Evolutionary conservation across 1,284 basidiomycete genomes (phyloP).

Genomic region (Trametes pubescens): DNA sequence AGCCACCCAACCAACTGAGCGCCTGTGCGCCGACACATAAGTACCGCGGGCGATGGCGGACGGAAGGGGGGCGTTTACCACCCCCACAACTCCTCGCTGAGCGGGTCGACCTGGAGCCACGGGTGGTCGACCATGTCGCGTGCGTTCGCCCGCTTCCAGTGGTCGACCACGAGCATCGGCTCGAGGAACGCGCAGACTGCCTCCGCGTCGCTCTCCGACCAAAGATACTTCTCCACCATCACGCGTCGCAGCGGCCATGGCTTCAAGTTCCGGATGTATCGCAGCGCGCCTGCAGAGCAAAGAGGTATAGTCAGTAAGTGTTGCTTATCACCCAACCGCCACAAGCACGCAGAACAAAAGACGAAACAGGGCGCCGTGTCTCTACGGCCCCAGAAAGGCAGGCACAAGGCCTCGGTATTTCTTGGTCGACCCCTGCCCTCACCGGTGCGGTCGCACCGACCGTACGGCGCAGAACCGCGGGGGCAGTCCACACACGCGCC

Average conservation of each 20-base stretch:
- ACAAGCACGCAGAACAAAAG: constrained; percentile 22
- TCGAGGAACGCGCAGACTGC: constrained; percentile 76
- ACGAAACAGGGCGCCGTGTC: constrained; percentile 2
- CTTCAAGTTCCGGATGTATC: constrained; percentile 83
- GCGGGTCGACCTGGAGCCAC: constrained; percentile 68
- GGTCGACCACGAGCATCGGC: constrained; percentile 83
- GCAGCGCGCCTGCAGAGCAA: constrained; percentile 54
- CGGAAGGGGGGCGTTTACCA: constrained; percentile 27
- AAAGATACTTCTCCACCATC: constrained; percentile 86
- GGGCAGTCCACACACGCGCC: constrained; percentile 14
- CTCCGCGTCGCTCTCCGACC: constrained; percentile 64
- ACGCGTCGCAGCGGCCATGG: constrained; percentile 87
- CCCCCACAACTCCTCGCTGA: constrained; percentile 34
- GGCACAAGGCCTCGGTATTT: constrained; percentile 16
- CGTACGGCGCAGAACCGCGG: not conserved
- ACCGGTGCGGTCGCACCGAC: constrained; percentile 18
- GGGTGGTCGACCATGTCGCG: constrained; percentile 75
- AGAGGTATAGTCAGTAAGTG: constrained; percentile 19
- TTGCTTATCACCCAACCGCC: constrained; percentile 8
- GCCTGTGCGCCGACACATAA: constrained; percentile 11
- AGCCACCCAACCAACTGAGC: constrained; percentile 13
- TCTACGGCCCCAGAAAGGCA: constrained; percentile 12
- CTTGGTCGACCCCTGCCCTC: constrained; percentile 11
- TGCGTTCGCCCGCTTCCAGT: constrained; percentile 74
- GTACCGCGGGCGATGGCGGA: not conserved